Base-by-base conservation (phyloP, 2,329 filamentous ascomycete genomes). In the Trichoderma oligosporum region DNA sequence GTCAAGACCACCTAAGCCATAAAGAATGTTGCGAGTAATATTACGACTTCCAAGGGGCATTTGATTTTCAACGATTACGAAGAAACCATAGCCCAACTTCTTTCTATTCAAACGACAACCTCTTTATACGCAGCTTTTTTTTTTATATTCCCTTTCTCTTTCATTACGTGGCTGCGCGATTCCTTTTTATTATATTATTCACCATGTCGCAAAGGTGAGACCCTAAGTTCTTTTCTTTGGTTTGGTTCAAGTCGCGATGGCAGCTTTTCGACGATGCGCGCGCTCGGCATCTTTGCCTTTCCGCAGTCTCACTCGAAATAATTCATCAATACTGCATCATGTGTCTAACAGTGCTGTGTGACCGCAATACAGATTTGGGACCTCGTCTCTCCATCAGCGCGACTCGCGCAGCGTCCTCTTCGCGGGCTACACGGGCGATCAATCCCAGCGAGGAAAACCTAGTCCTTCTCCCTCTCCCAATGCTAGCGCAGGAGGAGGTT, bases 351-450 rank as follows among this genome's bases (percentile, higher is more conserved):
- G 3, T 22, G n/a, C n/a, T 38, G 11, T 16, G 2, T 9, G 4
- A 46, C 20, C 31, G 41, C 14, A 35, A 31, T 9, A 24, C 39
- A 88, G 87, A 76, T 89, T 89, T 71, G 80, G 83, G 65, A 74
- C 80, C 65, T 86, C 85, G 46, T 81, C 80, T 63, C 82, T 90
- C 61, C 87, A 90, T 71, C 87, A 91, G 76, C 82, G 87, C 76
- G 79, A 89, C 76, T 81, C 84, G 67, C 78, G 87, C 68, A 86
- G 83, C 68, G 85, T 85, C 63, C 83, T 91, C 62, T 91, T 91
- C 74, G 86, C 88, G 64, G 85, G 85, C 65, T 91, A 91, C 73
- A 84, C 81, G 62, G 77, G 75, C 60, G 71, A 72, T 63, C 73
- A 74, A 61, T 64, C 71, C 47, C 68, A 71, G 63, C 72, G 76